These are phyloP conservation scores for Boletellus emodensis DNA, from an alignment of 768 basidiomycete species.

Conservation along the genomic window DNA sequence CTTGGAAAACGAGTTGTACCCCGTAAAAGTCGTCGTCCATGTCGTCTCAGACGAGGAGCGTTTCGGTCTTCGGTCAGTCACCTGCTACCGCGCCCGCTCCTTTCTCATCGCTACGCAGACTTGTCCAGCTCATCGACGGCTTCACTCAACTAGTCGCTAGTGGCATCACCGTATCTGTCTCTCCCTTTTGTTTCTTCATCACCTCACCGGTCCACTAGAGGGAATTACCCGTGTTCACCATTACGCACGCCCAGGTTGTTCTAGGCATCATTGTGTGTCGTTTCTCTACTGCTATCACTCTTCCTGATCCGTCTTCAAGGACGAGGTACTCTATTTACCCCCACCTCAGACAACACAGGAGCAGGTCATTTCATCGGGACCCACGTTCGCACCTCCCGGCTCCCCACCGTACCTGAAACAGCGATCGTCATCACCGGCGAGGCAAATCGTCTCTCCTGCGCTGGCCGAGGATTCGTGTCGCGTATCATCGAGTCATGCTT, in stretches of 20 bases:
- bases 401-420: constrained; percentile 29
- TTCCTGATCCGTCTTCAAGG: constrained; percentile 37
- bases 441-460: constrained; percentile 1
- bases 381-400: constrained; percentile 4
- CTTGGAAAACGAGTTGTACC: constrained; percentile 68
- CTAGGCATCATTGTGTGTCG: constrained; percentile 67
- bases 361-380: background rate
- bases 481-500: background rate
- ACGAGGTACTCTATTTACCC: constrained; percentile 41
- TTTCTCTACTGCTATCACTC: background rate
- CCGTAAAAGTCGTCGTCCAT: constrained; percentile 51
- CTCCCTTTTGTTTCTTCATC: background rate
- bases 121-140: constrained; percentile 69
- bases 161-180: constrained; percentile 48
- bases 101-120: constrained; percentile 36
- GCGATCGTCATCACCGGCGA: constrained; percentile 10
- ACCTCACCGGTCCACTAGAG: constrained; percentile 41
- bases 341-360: constrained; percentile 1
- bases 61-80: constrained; percentile 69
- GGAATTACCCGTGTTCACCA: constrained; percentile 81
- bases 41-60: constrained; percentile 59
- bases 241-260: constrained; percentile 61
- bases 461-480: background rate
- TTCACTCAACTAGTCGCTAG: constrained; percentile 47
- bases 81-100: background rate